phyloP scores from a whole-genome alignment of 805 yeast species.

The Blastobotrys mokoenaii region DNA sequence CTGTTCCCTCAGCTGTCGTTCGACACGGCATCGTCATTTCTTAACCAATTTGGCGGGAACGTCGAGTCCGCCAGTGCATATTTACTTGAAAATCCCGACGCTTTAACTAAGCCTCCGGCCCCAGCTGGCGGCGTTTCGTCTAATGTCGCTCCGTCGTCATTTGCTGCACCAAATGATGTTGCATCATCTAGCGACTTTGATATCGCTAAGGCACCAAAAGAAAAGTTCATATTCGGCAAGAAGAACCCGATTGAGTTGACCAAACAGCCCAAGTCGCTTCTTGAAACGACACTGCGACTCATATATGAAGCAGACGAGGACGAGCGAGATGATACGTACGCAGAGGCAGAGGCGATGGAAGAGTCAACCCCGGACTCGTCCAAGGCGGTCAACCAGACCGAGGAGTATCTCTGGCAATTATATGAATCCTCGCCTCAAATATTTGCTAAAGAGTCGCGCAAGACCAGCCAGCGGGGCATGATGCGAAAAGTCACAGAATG shows the following conservation, averaged over 20 bases:
- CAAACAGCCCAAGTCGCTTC: constrained; percentile 11
- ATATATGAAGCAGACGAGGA: constrained; percentile 74
- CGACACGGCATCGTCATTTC: constrained; percentile 40
- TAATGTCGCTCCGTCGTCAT: no score
- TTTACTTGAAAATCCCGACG: constrained; percentile 54
- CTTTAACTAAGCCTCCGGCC: constrained; percentile 28
- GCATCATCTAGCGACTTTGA: constrained; percentile 10
- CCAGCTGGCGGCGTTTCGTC: no score
- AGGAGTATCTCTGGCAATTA: constrained; percentile 47
- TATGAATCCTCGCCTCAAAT: constrained; percentile 43
- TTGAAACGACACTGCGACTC: constrained; percentile 30
- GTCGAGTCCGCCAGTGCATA: constrained; percentile 51
- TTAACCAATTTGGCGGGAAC: constrained; percentile 40
- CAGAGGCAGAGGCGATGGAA: constrained; percentile 27
- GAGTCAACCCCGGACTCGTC: constrained; percentile 22
- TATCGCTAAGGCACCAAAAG: no score
- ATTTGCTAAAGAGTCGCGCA: constrained; percentile 44
- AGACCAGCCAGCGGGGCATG: constrained; percentile 40
- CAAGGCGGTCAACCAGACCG: constrained; percentile 37
- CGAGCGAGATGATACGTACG: constrained; percentile 60
- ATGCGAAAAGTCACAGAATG: constrained; percentile 50
- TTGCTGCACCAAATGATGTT: no score
- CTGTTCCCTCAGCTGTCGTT: constrained; percentile 58
- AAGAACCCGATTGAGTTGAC: constrained; percentile 26
- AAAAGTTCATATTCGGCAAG: constrained; percentile 9